Evolutionary conservation across 148 eudicot genomes (phyloP), one percentile per base, ranked within the genome.

Genomic region (Gaultheria prostrata): DNA sequence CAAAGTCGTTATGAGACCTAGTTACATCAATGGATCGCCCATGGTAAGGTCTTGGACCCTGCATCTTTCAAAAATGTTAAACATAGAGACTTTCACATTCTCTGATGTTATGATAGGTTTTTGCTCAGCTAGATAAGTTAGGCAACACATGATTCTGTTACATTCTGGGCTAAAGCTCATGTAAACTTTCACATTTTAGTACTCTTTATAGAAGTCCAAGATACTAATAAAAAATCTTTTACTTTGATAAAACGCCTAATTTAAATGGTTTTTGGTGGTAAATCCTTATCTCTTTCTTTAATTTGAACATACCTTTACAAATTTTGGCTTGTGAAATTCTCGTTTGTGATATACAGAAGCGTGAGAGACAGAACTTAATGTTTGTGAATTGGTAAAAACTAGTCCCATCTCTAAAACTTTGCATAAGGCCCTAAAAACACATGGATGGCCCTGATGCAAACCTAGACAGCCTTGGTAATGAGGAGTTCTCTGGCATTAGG

Each of bases 11-110:
- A 78, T 84, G 77, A 51, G 10, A 3, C 53, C 26, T 24, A 24
- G 26, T 51, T 78, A 84, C 61, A 1, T 78, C 6, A 15, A 21
- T 2, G 18, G 8, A 6, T 51, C 56, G 0, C 6, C 6, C n/a
- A 9, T 83, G 82, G 85, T 83, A 77, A 78, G 67, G 82, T 77
- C 61, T 53, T 43, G 43, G 59, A 50, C 65, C 46, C 21, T 33
- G 8, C 28, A 53, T 71, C 6, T 39, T 73, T 35, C 1, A 11
- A 18, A 9, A 20, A 43, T 7, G 28, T 21, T 8, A 30, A 39
- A 35, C n/a, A 18, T 43, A 18, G 43, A 21, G 14, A 67, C 33
- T 65, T 13, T 43, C 13, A 18, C 77, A 35, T 74, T 39, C n/a
- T 32, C 46, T 32, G 46, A 71, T 71, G 76, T 15, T 71, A 70